Conservation (phyloP, 768 basidiomycete genomes). For the Suillus lakei region DNA sequence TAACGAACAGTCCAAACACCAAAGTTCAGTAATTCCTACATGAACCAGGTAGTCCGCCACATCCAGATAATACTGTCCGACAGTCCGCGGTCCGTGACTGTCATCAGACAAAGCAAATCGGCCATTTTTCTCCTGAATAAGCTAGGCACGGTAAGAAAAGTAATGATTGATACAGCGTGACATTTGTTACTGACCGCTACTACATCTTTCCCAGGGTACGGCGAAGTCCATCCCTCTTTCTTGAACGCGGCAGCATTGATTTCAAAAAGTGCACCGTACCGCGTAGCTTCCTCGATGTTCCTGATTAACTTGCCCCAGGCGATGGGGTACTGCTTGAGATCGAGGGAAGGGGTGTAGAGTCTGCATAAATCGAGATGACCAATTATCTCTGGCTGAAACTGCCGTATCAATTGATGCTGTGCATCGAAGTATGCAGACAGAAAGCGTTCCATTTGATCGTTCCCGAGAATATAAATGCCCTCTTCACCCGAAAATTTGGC, state of each 20-base stretch:
- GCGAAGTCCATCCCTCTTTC: conserved; percentile 79
- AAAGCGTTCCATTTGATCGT: conserved; percentile 47
- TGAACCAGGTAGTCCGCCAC: conserved; percentile 66
- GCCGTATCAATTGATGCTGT: conserved; percentile 72
- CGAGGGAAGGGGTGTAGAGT: conserved; percentile 72
- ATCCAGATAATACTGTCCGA: conserved; percentile 83
- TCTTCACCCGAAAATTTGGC: conserved; percentile 39
- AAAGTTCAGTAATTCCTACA: conserved; percentile 66
- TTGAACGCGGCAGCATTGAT: conserved; percentile 90
- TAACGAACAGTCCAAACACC: conserved; percentile 55
- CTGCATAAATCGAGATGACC: conserved; percentile 95
- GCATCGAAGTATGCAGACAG: conserved; percentile 82
- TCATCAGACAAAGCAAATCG: conserved; percentile 91
- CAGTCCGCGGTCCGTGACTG: conserved; percentile 88
- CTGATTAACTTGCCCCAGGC: conserved; percentile 71
- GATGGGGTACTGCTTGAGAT: conserved; percentile 56
- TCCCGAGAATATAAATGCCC: conserved; percentile 27
- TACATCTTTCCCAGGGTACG: conserved; percentile 85
- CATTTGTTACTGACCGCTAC: conserved; percentile 58
- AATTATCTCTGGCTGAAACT: conserved; percentile 84
- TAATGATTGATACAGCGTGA: conserved; percentile 9
- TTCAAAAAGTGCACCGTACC: conserved; percentile 93
- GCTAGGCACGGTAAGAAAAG: conserved; percentile 45
- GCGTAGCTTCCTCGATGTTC: conserved; percentile 73
- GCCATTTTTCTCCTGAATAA: conserved; percentile 71